These are phyloP conservation scores for Scopulariopsis brevicaulis DNA, from an alignment of 2,329 filamentous ascomycete genomes.

Conservation along the genomic window DNA sequence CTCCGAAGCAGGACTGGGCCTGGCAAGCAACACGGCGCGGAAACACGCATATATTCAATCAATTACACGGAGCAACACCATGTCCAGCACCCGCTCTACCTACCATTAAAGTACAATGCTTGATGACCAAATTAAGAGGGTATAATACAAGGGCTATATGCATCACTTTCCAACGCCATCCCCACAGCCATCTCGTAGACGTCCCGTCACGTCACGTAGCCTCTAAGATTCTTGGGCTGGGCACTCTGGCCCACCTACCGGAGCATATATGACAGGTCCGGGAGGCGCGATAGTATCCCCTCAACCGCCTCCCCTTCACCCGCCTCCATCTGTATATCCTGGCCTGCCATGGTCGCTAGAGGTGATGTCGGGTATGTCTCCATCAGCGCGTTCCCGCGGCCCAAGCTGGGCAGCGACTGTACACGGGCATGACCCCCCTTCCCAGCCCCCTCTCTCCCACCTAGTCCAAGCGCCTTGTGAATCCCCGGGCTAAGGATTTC, in stretches of 20 bases:
- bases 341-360: not conserved
- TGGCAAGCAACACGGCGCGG: too few relatives aligned
- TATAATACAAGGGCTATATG: too few relatives aligned
- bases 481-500: not conserved
- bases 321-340: not conserved
- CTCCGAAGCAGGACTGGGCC: too few relatives aligned
- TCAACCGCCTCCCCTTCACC: not conserved
- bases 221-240: too few relatives aligned
- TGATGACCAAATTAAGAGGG: too few relatives aligned
- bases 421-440: not conserved
- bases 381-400: not conserved
- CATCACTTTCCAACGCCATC: too few relatives aligned
- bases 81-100: too few relatives aligned
- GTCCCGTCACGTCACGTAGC: too few relatives aligned
- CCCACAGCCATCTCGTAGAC: too few relatives aligned
- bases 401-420: not conserved
- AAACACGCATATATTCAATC: too few relatives aligned
- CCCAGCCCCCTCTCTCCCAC: not conserved
- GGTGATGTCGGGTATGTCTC: not conserved
- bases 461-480: not conserved
- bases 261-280: slow-evolving; percentile 4
- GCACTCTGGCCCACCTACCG: not conserved
- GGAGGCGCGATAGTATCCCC: not conserved
- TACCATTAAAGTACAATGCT: too few relatives aligned
- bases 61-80: too few relatives aligned